These are phyloP conservation scores for Candolleomyces eurysporus DNA, from an alignment of 768 basidiomycete species.

Conservation along the genomic window DNA sequence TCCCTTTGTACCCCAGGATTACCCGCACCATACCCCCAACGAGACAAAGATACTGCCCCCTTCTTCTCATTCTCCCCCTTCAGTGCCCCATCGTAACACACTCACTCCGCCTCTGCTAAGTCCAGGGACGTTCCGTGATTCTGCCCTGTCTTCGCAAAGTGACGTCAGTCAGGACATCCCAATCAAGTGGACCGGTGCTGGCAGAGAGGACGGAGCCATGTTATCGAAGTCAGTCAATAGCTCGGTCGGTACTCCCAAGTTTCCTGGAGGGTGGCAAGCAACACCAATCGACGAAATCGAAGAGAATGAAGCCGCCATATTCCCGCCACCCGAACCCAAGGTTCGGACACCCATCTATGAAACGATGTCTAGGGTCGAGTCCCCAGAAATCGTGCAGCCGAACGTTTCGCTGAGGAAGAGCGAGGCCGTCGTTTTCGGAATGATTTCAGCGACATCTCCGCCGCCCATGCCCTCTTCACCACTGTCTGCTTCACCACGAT, in stretches of 20 bases:
- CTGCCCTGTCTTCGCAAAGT: conserved; percentile 52
- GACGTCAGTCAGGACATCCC: conserved; percentile 50
- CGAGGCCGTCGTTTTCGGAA: conserved; percentile 58
- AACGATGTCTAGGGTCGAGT: conserved; percentile 47
- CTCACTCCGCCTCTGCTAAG: conserved; percentile 45
- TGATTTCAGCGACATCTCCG: conserved; percentile 36
- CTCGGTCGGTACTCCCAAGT: conserved; percentile 28
- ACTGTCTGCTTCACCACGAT: neutral
- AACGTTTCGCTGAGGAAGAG: conserved; percentile 52
- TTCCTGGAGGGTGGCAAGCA: conserved; percentile 57
- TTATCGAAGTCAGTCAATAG: conserved; percentile 14
- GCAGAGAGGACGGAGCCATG: conserved; percentile 11
- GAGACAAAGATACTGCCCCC: neutral
- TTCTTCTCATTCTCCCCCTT: neutral
- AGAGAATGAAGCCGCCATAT: conserved; percentile 16
- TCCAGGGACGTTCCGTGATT: conserved; percentile 63
- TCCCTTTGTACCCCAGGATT: conserved; percentile 13
- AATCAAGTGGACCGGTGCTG: conserved; percentile 59
- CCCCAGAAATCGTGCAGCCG: conserved; percentile 51
- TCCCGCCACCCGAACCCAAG: neutral
- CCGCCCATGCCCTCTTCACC: conserved; percentile 18
- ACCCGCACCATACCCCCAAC: neutral
- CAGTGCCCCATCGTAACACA: neutral
- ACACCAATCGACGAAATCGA: conserved; percentile 50
- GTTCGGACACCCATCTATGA: conserved; percentile 41